phyloP scores from a whole-genome alignment of 306 rosid species.

The Rosa lucieae region DNA sequence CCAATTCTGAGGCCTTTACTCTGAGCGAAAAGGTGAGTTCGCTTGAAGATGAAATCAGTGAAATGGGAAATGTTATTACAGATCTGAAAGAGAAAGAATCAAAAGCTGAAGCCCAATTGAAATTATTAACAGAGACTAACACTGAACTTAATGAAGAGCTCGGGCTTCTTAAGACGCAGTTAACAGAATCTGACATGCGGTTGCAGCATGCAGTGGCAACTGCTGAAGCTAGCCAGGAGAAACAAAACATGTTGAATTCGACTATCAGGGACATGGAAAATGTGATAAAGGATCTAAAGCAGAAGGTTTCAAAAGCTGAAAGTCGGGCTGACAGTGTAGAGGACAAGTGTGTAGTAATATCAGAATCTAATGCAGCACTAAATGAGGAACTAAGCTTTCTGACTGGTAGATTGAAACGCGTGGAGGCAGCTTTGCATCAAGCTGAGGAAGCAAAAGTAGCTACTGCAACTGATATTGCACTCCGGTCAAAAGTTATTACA shows the following conservation, averaged over 20 bases:
- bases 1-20: conserved; percentile 40
- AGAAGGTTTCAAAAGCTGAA: conserved; percentile 72
- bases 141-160: conserved; percentile 46
- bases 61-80: conserved; percentile 36
- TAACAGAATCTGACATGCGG: conserved; percentile 51
- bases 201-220: conserved; percentile 76
- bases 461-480: conserved; percentile 65
- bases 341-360: conserved; percentile 64
- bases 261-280: conserved; percentile 73
- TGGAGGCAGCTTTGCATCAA: conserved; percentile 72
- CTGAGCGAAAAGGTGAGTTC: conserved; percentile 42
- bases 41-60: conserved; percentile 48
- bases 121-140: conserved; percentile 37
- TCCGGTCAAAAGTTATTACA: conserved; percentile 52
- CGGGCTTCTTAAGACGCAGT: conserved; percentile 45
- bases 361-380: conserved; percentile 69
- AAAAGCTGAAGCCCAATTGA: conserved; percentile 42
- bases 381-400: conserved; percentile 66
- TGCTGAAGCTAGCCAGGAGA: conserved; percentile 86
- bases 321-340: conserved; percentile 67
- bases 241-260: conserved; percentile 63
- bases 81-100: conserved; percentile 39
- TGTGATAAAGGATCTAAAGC: conserved; percentile 72
- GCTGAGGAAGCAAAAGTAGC: conserved; percentile 64
- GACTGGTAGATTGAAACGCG: conserved; percentile 52